These are phyloP conservation scores for Selaginella moellendorffii DNA, from an alignment of 75 land plant species.

Conservation along the genomic window DNA sequence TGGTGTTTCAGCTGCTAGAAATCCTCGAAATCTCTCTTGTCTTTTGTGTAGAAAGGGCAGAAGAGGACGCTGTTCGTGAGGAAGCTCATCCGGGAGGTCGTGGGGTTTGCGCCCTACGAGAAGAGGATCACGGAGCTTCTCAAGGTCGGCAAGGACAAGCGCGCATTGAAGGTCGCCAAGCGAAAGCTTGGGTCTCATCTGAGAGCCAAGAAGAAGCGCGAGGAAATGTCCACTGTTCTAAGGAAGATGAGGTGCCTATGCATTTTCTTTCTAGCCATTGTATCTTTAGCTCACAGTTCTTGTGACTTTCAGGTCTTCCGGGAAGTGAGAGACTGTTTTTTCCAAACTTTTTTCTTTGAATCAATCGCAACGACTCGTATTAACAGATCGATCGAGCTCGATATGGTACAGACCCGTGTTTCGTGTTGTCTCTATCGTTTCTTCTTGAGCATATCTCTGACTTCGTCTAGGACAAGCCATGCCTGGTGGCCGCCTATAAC, in stretches of 20 bases:
- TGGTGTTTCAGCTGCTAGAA: neutral
- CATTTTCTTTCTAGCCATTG: neutral
- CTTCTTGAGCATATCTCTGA: slow-evolving; percentile 55
- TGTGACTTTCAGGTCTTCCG: too few relatives aligned
- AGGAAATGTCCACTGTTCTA: slow-evolving; percentile 75
- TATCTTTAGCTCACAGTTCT: neutral
- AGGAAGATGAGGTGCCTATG: slow-evolving; percentile 58
- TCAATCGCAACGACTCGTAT: too few relatives aligned
- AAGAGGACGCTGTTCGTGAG: slow-evolving; percentile 47
- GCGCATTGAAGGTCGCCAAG: slow-evolving; percentile 87
- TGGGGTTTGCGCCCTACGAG: slow-evolving; percentile 94
- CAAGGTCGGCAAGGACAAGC: slow-evolving; percentile 87
- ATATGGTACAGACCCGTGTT: neutral
- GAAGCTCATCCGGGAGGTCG: slow-evolving; percentile 76
- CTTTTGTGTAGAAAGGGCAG: neutral
- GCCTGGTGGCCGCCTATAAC: slow-evolving; percentile 72
- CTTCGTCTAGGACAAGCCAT: slow-evolving; percentile 57
- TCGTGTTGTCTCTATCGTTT: slow-evolving; percentile 3
- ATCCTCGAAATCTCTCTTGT: neutral
- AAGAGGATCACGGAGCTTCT: slow-evolving; percentile 82
- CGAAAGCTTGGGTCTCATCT: slow-evolving; percentile 85
- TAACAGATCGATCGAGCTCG: too few relatives aligned
- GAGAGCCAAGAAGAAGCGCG: slow-evolving; percentile 92
- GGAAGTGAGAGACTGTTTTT: too few relatives aligned
- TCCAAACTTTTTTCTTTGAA: too few relatives aligned